Evolutionary conservation across 208 protist genomes (phyloP), one percentile per base, ranked within the genome.

Genomic region (Trypanosoma congolense): DNA sequence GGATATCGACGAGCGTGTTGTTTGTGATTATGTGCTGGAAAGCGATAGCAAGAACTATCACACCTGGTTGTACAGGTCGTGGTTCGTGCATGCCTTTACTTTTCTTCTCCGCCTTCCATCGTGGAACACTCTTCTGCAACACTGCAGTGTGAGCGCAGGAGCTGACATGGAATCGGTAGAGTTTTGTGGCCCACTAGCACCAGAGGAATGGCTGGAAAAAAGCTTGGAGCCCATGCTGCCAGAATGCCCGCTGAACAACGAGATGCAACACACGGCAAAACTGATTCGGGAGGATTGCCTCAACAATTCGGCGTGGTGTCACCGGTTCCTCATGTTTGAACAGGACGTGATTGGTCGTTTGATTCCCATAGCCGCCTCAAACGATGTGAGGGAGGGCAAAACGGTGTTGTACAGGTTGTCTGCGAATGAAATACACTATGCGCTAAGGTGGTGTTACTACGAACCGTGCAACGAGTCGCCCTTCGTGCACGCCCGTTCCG

Each of bases 251-350:
- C 47, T 89, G 46, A 59, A 63, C 1, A 50, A 61, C 3, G 85
- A 93, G 53, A 43, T 93, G 0, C 12, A 56, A 45, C 79, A 87
- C 56, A 86, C 77, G 0, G 69, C 75, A 0, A 31, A 24, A 29
- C 54, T 86, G 1, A 80, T 93, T 22, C 26, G 40, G 19, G n/a
- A 57, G 5, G 85, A 93, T 61, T 70, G 61, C 43, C 69, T 70
- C 26, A 93, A 93, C 62, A 93, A 93, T 65, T 90, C 81, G 3
- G 85, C 77, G 18, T 93, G 85, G 85, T 88, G 81, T 54, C 85
- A 93, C 47, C 75, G 85, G 22, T 77, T 79, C 18, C 50, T 58
- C 22, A 42, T 90, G 16, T 74, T 90, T 45, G 40, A 62, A 5
- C 53, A 68, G 2, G 57, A 83, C 31, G 62, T 93, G 3, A 46